These are phyloP conservation scores for Debaryomyces maramus DNA, from an alignment of 805 yeast species.

Conservation along the genomic window DNA sequence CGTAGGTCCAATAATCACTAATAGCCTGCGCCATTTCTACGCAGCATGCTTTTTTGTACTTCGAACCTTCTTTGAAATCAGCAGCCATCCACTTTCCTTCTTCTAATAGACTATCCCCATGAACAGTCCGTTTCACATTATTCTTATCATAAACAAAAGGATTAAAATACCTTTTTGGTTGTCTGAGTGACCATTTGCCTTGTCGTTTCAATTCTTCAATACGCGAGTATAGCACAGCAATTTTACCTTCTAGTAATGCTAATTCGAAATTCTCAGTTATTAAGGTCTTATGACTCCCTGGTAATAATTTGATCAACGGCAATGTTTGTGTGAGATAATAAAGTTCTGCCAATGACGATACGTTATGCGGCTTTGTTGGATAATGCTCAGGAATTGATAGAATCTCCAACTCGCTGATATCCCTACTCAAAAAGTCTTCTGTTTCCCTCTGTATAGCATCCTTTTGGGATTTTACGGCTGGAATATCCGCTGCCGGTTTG, in stretches of 20 bases:
- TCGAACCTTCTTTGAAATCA: constrained; percentile 70
- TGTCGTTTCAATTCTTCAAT: constrained; percentile 89
- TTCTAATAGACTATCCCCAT: constrained; percentile 70
- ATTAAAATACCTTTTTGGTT: constrained; percentile 69
- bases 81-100: constrained; percentile 85
- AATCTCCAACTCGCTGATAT: constrained; percentile 33
- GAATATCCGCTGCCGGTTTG: constrained; percentile 7
- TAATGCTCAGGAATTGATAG: constrained; percentile 43
- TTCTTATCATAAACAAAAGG: constrained; percentile 46
- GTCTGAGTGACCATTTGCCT: constrained; percentile 88
- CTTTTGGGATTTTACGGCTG: constrained; percentile 13
- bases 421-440: constrained; percentile 22
- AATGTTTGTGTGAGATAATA: constrained; percentile 85
- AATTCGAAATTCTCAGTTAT: constrained; percentile 84
- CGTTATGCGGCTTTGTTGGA: constrained; percentile 40
- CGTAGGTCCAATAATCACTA: constrained; percentile 74
- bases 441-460: constrained; percentile 20
- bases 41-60: constrained; percentile 70
- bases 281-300: constrained; percentile 82
- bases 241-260: constrained; percentile 84
- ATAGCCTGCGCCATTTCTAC: constrained; percentile 70
- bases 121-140: constrained; percentile 42
- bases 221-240: constrained; percentile 84
- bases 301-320: constrained; percentile 77
- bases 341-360: constrained; percentile 74